These are phyloP conservation scores for Fagus sylvatica DNA, from an alignment of 306 rosid species.

Conservation along the genomic window DNA sequence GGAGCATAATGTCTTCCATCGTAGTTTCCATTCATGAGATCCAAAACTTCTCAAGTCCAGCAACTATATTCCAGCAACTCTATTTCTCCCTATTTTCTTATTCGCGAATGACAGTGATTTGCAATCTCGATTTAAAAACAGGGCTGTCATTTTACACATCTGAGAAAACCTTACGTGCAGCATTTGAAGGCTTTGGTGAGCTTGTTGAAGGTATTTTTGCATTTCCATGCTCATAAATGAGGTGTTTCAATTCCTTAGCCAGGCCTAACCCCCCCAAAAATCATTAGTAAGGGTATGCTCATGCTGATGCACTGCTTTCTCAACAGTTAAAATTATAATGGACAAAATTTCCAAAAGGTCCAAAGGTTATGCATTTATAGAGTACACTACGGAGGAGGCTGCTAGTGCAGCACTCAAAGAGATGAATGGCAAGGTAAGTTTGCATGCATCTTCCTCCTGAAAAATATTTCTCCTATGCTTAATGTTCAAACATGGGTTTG, in stretches of 20 bases:
- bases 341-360: constrained; percentile 95
- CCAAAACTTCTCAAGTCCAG: not conserved
- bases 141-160: constrained; percentile 59
- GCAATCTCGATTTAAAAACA: constrained; percentile 2
- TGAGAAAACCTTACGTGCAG: constrained; percentile 54
- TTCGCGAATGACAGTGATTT: not conserved
- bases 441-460: not conserved
- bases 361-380: constrained; percentile 90
- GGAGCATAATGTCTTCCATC: not conserved
- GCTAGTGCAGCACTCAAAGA: constrained; percentile 81
- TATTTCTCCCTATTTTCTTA: not conserved
- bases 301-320: constrained; percentile 28
- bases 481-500: too few species aligned
- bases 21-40: not conserved
- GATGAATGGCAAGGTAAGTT: constrained; percentile 88
- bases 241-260: constrained; percentile 5
- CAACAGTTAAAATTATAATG: constrained; percentile 74
- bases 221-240: not conserved
- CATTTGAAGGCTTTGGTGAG: constrained; percentile 57
- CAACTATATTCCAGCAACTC: not conserved
- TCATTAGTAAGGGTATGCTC: not conserved
- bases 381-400: constrained; percentile 81
- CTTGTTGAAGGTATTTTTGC: constrained; percentile 65
- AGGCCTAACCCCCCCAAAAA: too few species aligned
- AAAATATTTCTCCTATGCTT: not conserved